Evolutionary conservation across 2,329 filamentous ascomycete species (phyloP), one percentile per base, ranked within the genome.

Genomic region (Sclerotinia subarctica): DNA sequence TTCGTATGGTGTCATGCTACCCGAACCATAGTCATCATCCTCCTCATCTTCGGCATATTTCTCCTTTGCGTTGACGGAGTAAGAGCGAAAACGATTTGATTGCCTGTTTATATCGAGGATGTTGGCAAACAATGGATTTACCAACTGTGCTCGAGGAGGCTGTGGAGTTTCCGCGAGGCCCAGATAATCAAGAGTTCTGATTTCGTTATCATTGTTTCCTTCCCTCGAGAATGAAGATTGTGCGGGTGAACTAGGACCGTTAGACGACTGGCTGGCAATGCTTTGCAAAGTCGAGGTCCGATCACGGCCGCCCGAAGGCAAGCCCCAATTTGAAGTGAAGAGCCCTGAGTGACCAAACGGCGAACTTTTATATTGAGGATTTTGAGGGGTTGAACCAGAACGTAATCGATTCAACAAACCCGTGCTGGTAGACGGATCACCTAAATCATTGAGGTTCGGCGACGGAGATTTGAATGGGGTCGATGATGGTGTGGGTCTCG

Each of bases 31-130:
- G 69, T 91, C 92, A 21, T 92, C 89, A 69, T 93, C 90, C 64
- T 96, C 94, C 58, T 93, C 90, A 62, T 92, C 90, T 74, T 96
- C 93, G 2, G 91, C 94, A 75, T 98, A 98, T 78, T 95, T 96
- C 78, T 98, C 94, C 80, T 96, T 97, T 67, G 96, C 96, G 79
- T 99, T 99, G 72, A 99, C 95, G 0, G 95, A 99, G 79, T 97
- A 98, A 1, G 95, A 99, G 58, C 95, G 89, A 83, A 98, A 96
- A 64, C 95, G 88, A 78, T 91, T 98, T 56, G 90, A 85, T 74
- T 91, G 91, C 77, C 87, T 91, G 32, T n/a, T 52, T 24, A 46
- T 44, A n/a, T 68, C 67, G 72, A 89, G 90, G 72, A 92, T 86
- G 77, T 92, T 90, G 70, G 89, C 88, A 70, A 69, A 53, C 29